phyloP scores from a whole-genome alignment of 495 filamentous ascomycete genomes.

The Sporormia fimetaria region DNA sequence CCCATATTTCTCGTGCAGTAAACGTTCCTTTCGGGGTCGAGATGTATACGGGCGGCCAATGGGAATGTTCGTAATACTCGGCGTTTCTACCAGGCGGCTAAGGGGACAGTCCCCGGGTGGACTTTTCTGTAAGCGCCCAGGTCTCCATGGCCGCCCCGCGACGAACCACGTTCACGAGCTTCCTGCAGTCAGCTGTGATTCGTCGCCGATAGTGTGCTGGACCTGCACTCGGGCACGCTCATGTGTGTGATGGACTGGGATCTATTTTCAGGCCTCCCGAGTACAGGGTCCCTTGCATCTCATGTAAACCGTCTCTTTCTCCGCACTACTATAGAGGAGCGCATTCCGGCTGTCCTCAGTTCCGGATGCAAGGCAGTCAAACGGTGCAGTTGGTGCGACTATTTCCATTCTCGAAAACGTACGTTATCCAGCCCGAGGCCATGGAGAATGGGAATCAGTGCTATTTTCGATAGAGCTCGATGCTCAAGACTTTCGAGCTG shows the following conservation, averaged over 20 bases:
- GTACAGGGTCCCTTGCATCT: too few relatives aligned
- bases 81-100: constrained; percentile 20
- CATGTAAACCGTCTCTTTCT: too few relatives aligned
- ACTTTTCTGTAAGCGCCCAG: constrained; percentile 27
- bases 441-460: too few relatives aligned
- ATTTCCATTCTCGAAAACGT: constrained; percentile 17
- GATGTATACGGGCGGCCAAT: constrained; percentile 19
- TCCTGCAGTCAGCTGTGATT: constrained; percentile 14
- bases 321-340: too few relatives aligned
- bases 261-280: constrained; percentile 27
- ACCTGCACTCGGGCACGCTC: constrained; percentile 16
- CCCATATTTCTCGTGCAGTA: constrained; percentile 16
- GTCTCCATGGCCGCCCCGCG: constrained; percentile 14
- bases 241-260: constrained; percentile 25
- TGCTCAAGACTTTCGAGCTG: too few relatives aligned
- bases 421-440: too few relatives aligned
- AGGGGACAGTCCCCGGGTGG: constrained; percentile 24
- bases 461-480: too few relatives aligned
- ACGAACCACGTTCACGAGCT: constrained; percentile 11
- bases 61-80: constrained; percentile 18
- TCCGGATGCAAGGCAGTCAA: constrained; percentile 11
- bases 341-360: constrained; percentile 12
- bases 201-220: constrained; percentile 12
- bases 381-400: too few relatives aligned
- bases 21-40: constrained; percentile 10